Conservation (phyloP, 345 rosid species). For the Gossypium bickii region DNA sequence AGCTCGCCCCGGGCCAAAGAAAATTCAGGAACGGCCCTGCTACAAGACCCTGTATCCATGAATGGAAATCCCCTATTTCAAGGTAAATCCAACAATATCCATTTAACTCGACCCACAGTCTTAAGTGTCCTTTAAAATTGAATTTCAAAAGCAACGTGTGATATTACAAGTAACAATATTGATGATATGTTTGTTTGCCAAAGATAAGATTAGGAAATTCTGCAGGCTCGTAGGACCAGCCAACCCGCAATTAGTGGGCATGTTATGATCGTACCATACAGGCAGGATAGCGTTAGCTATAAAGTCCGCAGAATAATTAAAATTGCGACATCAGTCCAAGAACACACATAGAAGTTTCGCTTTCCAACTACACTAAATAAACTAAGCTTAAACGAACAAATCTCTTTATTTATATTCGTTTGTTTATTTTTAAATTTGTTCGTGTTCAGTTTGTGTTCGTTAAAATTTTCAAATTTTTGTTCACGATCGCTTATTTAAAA, state of each 20-base stretch:
- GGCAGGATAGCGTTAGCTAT: background rate
- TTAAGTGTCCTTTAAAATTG: background rate
- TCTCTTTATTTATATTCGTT: no score
- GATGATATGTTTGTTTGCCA: background rate
- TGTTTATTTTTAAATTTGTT: no score
- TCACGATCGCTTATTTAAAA: no score
- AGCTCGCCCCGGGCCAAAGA: no score
- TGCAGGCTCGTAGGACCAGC: background rate
- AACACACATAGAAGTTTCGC: background rate
- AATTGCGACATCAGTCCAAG: background rate
- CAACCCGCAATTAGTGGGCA: slow-evolving; percentile 11
- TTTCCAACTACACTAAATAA: background rate
- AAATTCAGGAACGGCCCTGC: no score
- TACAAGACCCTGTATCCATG: background rate
- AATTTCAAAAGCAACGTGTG: background rate
- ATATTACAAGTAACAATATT: background rate
- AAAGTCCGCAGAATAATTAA: background rate
- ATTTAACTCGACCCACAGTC: background rate
- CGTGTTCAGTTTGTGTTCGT: no score
- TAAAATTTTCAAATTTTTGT: no score
- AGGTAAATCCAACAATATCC: background rate
- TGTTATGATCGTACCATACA: slow-evolving; percentile 12
- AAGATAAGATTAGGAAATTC: background rate
- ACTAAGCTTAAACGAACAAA: accelerated
- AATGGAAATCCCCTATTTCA: background rate